Evolutionary conservation across 208 protist genomes (phyloP), one percentile per base, ranked within the genome.

Genomic region (Sergeia podlipaevii): DNA sequence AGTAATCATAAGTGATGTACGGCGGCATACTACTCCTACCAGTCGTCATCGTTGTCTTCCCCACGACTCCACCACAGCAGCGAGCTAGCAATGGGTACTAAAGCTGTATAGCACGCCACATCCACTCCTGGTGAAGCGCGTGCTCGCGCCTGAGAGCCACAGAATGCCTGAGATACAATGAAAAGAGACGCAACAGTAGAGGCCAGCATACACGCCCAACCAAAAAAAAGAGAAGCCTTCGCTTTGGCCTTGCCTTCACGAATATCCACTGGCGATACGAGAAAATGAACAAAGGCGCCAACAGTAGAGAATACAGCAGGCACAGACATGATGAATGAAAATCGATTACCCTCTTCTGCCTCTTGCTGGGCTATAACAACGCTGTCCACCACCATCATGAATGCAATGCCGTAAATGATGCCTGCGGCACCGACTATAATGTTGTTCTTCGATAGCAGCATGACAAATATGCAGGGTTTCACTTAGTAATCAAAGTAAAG

Each of bases 61-160:
- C 69, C 60, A 20, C 73, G 78, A 2, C 69, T 58, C 84, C 77
- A 89, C 85, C 80, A 91, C 41, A 92, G 28, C 39, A 91, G 41
- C 2, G 80, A 74, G 13, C 74, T 68, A 2, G 65, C 34, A 2
- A 95, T 38, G 20, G 84, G 79, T 6, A 79, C 50, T 20, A 89
- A 21, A 42, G 70, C 69, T 8, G 84, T 92, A 45, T 80, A 86
- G 15, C 77, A 42, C 1, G 85, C 76, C 8, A 89, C 28, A 13
- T 75, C 66, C 8, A 91, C 68, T 18, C 84, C 84, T 20, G 82
- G 84, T 13, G 45, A 29, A 1, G 78, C 72, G 11, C 62, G 60
- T 21, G 44, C 41, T 28, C 85, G 67, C 3, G 29, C 45, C 60
- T 85, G 77, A 21, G 56, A 20, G 11, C 79, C 80, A 27, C 37